Evolutionary conservation across 805 yeast genomes (phyloP), one percentile per base, ranked within the genome.

Genomic region (Candida nitratophila): DNA sequence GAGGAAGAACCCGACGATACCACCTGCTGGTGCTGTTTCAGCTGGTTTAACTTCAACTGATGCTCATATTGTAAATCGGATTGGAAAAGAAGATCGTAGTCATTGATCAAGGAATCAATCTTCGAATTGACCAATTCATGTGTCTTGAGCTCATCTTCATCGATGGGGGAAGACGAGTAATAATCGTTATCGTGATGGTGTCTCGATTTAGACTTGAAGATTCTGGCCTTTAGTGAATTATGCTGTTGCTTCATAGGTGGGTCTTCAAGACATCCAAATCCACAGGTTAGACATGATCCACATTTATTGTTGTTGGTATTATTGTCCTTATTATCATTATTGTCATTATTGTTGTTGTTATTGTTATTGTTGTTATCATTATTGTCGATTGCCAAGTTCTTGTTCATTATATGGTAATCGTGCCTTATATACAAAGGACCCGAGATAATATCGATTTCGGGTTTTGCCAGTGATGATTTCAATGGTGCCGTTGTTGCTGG

Each of bases 261-360:
- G n/a, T 24, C 17, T 10, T 36, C 39, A 9, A 22, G 4, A 36
- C 39, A 27, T 22, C 60, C 60, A 40, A 49, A 57, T 11, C 63
- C 63, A 48, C 63, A 56, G 14, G 47, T 46, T 17, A 50, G 48
- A 44, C 63, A 59, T 8, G 57, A 54, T 2, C 58, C 59, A 42
- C 64, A 61, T 42, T 56, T 35, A 24, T 39, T 21, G 10, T 40
- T 20, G 14, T 39, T 35, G 21, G 31, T 38, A 11, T 42, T 15
- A 14, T 26, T 37, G 36, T 39, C 45, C 16, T 41, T 44, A 26
- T 45, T 42, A 16, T 45, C 43, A 12, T 39, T 46, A 31, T 39
- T 32, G 15, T 44, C 34, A 31, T 44, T 41, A 9, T 43, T 20
- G 26, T 19, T 14, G 26, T 17, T 16, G 35, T n/a, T 32, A 9